phyloP scores from a whole-genome alignment of 805 yeast species.

The Priceomyces castillae region DNA sequence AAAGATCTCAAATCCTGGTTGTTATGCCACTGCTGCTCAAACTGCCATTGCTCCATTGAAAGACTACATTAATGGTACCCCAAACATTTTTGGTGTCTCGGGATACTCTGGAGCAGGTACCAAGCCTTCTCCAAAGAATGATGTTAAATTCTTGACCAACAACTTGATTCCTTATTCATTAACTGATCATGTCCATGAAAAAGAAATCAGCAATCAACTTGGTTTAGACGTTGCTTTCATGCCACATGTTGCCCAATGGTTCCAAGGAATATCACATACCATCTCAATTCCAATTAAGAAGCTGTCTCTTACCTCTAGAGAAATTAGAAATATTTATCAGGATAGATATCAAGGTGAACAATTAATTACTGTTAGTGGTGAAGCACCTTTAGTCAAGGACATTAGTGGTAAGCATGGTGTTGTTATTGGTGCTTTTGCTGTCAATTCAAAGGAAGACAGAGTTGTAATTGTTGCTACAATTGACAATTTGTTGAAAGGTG shows the following conservation, averaged over 20 bases:
- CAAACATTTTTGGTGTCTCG: slow-evolving; percentile 90
- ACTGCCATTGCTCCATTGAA: slow-evolving; percentile 78
- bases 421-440: slow-evolving; percentile 93
- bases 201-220: slow-evolving; percentile 80
- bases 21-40: slow-evolving; percentile 99
- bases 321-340: slow-evolving; percentile 79
- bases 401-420: slow-evolving; percentile 94
- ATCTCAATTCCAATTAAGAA: slow-evolving; percentile 80
- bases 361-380: slow-evolving; percentile 81
- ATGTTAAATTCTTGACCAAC: slow-evolving; percentile 65
- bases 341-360: slow-evolving; percentile 86
- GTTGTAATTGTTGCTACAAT: slow-evolving; percentile 94
- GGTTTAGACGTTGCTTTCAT: slow-evolving; percentile 81
- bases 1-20: slow-evolving; percentile 94
- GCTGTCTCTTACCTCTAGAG: slow-evolving; percentile 69
- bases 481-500: slow-evolving; percentile 95
- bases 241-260: slow-evolving; percentile 99
- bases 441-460: slow-evolving; percentile 82
- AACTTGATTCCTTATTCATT: slow-evolving; percentile 93
- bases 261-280: slow-evolving; percentile 95
- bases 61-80: slow-evolving; percentile 66
- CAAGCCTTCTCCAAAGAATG: slow-evolving; percentile 96
- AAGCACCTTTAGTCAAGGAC: slow-evolving; percentile 89
- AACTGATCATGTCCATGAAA: slow-evolving; percentile 96
- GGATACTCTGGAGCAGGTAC: slow-evolving; percentile 99